A percentile compares a stretch with the other conserved stretches of the same genome.
Conservation (phyloP, 768 basidiomycete species). For the Steccherinum ochraceum region DNA sequence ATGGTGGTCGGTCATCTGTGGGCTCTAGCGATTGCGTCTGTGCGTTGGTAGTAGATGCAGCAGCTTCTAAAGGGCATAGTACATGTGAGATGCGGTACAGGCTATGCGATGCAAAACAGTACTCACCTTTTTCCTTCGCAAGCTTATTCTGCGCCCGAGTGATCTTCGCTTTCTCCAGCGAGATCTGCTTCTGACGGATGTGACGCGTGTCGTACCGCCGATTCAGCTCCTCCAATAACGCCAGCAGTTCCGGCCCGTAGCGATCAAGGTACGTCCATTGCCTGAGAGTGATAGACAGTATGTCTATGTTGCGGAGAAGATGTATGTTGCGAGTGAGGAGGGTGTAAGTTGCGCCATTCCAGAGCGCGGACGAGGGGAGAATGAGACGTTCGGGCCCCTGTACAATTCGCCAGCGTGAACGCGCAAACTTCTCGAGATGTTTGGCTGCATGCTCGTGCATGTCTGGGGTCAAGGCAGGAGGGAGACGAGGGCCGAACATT, state of each 20-base stretch:
- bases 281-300: not conserved
- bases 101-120: too few species aligned
- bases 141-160: not conserved
- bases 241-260: not conserved
- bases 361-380: not conserved
- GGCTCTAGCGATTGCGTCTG: too few species aligned
- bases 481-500: not conserved
- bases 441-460: not conserved
- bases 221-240: not conserved
- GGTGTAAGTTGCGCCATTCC: not conserved
- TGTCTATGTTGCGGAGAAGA: not conserved
- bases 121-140: not conserved
- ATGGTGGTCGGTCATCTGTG: too few species aligned
- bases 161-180: not conserved
- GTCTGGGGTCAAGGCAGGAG: not conserved
- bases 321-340: not conserved
- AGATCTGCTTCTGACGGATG: not conserved
- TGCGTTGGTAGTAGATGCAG: too few species aligned
- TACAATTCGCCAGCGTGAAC: not conserved
- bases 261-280: not conserved
- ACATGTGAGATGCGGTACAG: too few species aligned
- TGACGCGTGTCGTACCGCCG: not conserved
- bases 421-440: not conserved
- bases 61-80: too few species aligned
- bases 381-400: not conserved